These are phyloP conservation scores for Solanum virginianum DNA, from an alignment of 257 asterid genomes.

Conservation along the genomic window DNA sequence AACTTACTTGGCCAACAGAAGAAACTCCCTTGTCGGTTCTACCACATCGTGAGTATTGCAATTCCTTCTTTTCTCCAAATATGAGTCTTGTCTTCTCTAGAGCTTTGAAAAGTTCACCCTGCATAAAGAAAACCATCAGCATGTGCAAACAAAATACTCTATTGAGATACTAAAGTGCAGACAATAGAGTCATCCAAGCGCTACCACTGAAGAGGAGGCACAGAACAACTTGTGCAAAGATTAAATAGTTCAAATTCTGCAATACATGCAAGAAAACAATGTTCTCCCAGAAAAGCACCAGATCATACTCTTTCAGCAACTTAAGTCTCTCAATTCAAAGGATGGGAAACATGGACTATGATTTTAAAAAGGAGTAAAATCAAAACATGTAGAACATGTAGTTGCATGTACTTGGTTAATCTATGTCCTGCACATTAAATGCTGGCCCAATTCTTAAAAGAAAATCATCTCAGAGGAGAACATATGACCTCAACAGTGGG, in stretches of 20 bases:
- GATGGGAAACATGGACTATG: neutral
- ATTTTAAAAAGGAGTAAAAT: neutral
- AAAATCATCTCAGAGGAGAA: neutral
- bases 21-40: conserved; percentile 99
- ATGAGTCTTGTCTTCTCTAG: conserved; percentile 65
- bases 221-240: neutral
- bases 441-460: neutral
- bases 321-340: neutral
- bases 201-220: neutral
- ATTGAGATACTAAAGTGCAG: neutral
- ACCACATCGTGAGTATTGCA: conserved; percentile 90
- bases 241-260: neutral
- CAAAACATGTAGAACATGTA: neutral
- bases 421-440: neutral
- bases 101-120: conserved; percentile 91
- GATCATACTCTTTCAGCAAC: neutral
- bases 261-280: neutral
- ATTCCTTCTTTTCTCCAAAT: conserved; percentile 68
- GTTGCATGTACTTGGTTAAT: neutral
- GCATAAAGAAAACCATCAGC: conserved; percentile 7
- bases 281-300: neutral
- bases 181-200: neutral
- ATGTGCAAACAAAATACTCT: neutral
- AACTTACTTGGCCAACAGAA: conserved; percentile 89
- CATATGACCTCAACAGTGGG: conserved; percentile 77